Conservation (phyloP, 805 yeast species). For the Pichia membranifaciens region DNA sequence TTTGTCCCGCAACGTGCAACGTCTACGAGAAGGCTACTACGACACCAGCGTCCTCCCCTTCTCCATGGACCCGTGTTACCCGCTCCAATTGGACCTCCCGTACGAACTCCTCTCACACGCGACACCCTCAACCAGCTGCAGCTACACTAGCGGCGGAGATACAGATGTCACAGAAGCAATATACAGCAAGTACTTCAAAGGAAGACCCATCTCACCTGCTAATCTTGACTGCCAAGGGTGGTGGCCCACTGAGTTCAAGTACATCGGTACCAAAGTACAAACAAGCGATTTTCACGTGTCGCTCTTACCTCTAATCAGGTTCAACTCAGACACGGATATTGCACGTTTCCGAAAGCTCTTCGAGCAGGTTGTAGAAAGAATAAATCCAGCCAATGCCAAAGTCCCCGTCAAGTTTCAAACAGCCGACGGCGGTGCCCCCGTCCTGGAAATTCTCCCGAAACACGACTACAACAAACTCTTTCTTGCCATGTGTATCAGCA, state of each 20-base stretch:
- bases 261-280: neutral
- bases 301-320: slow-evolving; percentile 24
- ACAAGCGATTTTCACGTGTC: slow-evolving; percentile 14
- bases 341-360: neutral
- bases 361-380: too few species aligned
- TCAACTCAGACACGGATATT: slow-evolving; percentile 4
- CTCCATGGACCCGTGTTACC: slow-evolving; percentile 1
- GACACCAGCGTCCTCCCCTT: neutral
- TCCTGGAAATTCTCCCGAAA: slow-evolving; percentile 8
- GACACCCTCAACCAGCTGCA: too few species aligned
- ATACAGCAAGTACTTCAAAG: neutral
- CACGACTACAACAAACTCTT: slow-evolving; percentile 14
- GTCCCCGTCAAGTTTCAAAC: too few species aligned
- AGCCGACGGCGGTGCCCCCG: too few species aligned
- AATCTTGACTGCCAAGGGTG: neutral
- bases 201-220: neutral
- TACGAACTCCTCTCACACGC: too few species aligned
- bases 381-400: too few species aligned
- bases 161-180: neutral
- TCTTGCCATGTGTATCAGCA: slow-evolving; percentile 4
- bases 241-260: slow-evolving; percentile 23
- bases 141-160: too few species aligned
- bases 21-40: neutral
- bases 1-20: neutral
- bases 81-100: slow-evolving; percentile 3